Percentiles rank a stretch among this genome's conserved stretches.
These are phyloP conservation scores for Hypsizygus marmoreus DNA, from an alignment of 768 basidiomycete species.

Conservation along the genomic window DNA sequence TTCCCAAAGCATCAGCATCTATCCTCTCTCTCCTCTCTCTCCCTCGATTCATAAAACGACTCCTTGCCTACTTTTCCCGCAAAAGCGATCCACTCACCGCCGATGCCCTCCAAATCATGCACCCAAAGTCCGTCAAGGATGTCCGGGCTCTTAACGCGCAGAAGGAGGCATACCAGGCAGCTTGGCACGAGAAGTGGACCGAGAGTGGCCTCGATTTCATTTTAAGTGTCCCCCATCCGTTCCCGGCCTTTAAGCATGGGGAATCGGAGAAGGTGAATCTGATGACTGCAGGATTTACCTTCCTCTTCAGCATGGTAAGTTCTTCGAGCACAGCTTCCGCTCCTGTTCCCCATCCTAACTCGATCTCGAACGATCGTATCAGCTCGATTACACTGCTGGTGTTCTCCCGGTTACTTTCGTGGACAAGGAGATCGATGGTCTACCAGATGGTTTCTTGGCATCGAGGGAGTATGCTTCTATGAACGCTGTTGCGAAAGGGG, in stretches of 20 bases:
- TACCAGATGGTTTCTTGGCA: conserved; percentile 34
- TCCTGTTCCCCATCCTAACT: not conserved
- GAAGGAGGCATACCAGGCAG: conserved; percentile 44
- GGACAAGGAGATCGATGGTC: conserved; percentile 34
- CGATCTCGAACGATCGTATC: not conserved
- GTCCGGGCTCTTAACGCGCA: conserved; percentile 49
- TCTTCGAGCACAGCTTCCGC: not conserved
- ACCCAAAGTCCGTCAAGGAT: conserved; percentile 50
- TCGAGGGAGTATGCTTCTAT: conserved; percentile 32
- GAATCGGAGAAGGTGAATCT: conserved; percentile 54
- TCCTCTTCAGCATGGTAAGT: conserved; percentile 65
- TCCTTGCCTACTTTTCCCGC: conserved; percentile 42
- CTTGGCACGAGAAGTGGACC: conserved; percentile 49
- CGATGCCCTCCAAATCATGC: conserved; percentile 39
- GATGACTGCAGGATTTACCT: conserved; percentile 63
- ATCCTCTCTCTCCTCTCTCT: conserved; percentile 36
- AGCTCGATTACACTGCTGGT: conserved; percentile 61
- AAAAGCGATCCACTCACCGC: conserved; percentile 39
- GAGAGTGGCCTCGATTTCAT: conserved; percentile 62
- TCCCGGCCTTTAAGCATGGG: conserved; percentile 59
- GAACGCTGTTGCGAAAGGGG: conserved; percentile 37
- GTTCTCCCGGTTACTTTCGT: conserved; percentile 62
- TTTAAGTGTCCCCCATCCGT: conserved; percentile 60
- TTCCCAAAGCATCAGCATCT: conserved; percentile 30
- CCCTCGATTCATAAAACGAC: conserved; percentile 42